A percentile compares a stretch with the other conserved stretches of the same genome.
Conservation (phyloP, 768 basidiomycete species). For the Mrakia hoshinonis region DNA sequence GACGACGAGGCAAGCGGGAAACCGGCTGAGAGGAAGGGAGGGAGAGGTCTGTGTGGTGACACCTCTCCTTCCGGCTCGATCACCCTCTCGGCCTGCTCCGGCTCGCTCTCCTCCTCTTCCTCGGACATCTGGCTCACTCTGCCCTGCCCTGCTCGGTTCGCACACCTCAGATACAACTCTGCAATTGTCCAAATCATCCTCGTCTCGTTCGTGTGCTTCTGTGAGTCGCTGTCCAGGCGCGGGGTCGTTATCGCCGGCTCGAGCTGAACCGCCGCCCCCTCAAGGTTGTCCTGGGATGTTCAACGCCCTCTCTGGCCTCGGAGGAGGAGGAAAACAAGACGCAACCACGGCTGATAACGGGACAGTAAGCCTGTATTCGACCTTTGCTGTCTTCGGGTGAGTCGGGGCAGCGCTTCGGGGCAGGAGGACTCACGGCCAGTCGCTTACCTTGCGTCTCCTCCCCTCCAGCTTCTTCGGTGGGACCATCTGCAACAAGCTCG, state of each 20-base stretch:
- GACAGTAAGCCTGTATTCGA: constrained; percentile 28
- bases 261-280: too few species aligned
- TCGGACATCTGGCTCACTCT: too few species aligned
- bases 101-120: not conserved
- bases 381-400: constrained; percentile 29
- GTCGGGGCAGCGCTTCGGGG: not conserved
- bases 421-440: not conserved
- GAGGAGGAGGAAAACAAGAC: constrained; percentile 67
- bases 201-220: constrained; percentile 23
- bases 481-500: constrained; percentile 30
- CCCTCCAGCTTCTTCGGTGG: constrained; percentile 15
- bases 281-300: not conserved
- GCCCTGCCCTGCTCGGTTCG: too few species aligned
- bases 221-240: not conserved
- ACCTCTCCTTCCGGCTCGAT: not conserved
- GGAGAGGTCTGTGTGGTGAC: not conserved
- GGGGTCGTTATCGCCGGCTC: not conserved
- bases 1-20: too few species aligned
- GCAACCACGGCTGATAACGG: constrained; percentile 50
- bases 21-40: too few species aligned
- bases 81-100: not conserved
- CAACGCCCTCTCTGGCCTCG: constrained; percentile 46
- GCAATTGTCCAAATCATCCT: constrained; percentile 13
- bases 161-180: not conserved
- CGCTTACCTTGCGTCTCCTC: not conserved